Base-by-base conservation (phyloP, 176 grass and related monocot species). In the Zea mays region DNA sequence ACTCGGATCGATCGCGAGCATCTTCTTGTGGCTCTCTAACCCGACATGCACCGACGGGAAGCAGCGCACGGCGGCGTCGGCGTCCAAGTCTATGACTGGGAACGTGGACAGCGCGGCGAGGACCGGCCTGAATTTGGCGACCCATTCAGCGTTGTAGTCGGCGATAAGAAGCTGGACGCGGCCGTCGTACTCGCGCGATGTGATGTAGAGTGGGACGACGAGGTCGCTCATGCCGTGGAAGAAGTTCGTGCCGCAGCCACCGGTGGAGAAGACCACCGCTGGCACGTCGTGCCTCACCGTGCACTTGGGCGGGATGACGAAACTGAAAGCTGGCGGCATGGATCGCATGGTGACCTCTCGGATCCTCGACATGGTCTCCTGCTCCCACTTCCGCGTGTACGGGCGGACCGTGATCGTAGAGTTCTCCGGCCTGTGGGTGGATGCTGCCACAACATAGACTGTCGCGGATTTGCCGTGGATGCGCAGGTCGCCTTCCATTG, bases 221-320 rank as follows among this genome's bases (percentile, higher is more conserved):
- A 97, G 69, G 74, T 97, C 93, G 69, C 57, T 87, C 69, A 92
- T 81, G 62, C 72, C 67, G 37, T 92, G 93, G 84, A 91, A 96
- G 72, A 75, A 75, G 75, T 96, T 96, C 1, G 11, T 49, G 7
- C 86, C 52, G 72, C 73, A 92, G 46, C 87, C 89, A 0, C 72
- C 82, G 16, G 85, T 83, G 37, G 89, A 90, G 75, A 96, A 96
- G 71, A 90, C 66, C 56, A 92, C 63, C 40, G 93, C 85, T 0
- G 93, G 78, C 44, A 90, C 74, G 67, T 73, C 83, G 65, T 89
- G 75, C 34, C 65, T 81, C 0, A 42, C 77, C 41, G 50, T 85
- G 79, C 93, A 96, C 38, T 5, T 27, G 1, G 81, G 86, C 16
- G 62, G 51, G 20, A 72, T 60, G 17, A 56, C 41, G 75, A 65